Evolutionary conservation across 129 eudicot species (phyloP).

Genomic region (Rutidosis leptorrhynchoides): DNA sequence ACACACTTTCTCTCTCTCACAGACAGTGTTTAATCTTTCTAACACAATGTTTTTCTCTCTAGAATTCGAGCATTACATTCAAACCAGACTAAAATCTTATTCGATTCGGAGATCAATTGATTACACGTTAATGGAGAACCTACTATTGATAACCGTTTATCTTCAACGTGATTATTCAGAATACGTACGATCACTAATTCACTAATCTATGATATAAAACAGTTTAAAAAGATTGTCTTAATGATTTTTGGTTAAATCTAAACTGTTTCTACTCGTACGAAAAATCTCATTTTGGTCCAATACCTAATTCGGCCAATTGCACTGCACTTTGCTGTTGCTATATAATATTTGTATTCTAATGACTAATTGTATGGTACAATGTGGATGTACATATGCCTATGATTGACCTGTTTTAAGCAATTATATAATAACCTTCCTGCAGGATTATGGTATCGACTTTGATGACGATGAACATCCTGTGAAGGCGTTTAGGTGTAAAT

Average conservation of each 20-base stretch:
- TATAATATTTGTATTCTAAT: not conserved
- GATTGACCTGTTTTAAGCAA: slow-evolving; percentile 12
- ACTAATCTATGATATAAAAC: not conserved
- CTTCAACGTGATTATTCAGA: too few species aligned
- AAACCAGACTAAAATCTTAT: too few species aligned
- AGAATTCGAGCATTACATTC: too few species aligned
- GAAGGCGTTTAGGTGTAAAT: slow-evolving; percentile 78
- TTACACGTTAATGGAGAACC: too few species aligned
- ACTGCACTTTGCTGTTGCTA: not conserved
- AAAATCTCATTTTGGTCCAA: not conserved
- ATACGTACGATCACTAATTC: not conserved
- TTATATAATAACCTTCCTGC: slow-evolving; percentile 27
- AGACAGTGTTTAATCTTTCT: too few species aligned
- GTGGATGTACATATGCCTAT: not conserved
- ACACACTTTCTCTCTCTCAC: too few species aligned
- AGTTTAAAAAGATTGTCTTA: too few species aligned
- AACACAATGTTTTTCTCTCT: too few species aligned
- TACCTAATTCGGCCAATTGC: not conserved
- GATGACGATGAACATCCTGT: slow-evolving; percentile 87
- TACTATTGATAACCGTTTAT: too few species aligned
- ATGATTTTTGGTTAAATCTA: too few species aligned
- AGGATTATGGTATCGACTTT: slow-evolving; percentile 97
- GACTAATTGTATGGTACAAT: not conserved
- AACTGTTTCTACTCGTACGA: not conserved
- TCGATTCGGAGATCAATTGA: too few species aligned